Conservation (phyloP, 495 filamentous ascomycete species). For the Penicillium angulare region DNA sequence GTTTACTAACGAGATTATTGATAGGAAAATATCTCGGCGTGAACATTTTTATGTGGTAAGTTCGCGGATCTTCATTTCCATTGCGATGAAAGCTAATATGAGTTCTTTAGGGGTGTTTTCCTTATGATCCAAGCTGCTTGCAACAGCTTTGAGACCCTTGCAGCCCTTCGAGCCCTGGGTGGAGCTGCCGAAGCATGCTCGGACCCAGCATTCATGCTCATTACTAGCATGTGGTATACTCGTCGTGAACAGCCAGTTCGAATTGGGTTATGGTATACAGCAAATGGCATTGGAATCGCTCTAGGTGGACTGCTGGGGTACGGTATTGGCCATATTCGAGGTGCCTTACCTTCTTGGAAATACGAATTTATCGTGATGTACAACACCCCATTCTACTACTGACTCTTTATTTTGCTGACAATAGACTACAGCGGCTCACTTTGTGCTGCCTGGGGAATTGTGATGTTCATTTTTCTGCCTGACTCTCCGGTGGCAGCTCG, state of each 20-base stretch:
- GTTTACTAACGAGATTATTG: slow-evolving; percentile 1
- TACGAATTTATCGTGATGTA: slow-evolving; percentile 55
- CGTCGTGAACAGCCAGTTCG: slow-evolving; percentile 55
- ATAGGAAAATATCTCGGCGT: slow-evolving; percentile 53
- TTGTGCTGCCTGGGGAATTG: slow-evolving; percentile 34
- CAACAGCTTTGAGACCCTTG: slow-evolving; percentile 35
- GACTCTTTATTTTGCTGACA: slow-evolving; percentile 26
- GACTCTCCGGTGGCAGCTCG: slow-evolving; percentile 47
- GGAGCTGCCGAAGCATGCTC: slow-evolving; percentile 36
- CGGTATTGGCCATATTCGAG: slow-evolving; percentile 55
- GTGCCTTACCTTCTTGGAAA: slow-evolving; percentile 56
- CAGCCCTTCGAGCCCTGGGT: slow-evolving; percentile 38
- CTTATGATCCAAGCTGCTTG: slow-evolving; percentile 39
- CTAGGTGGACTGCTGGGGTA: slow-evolving; percentile 59
- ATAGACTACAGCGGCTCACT: slow-evolving; percentile 43
- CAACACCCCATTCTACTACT: neutral
- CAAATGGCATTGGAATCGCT: slow-evolving; percentile 58
- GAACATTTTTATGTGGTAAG: slow-evolving; percentile 59
- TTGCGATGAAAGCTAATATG: too few species aligned
- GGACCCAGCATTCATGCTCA: slow-evolving; percentile 40
- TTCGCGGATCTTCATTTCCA: neutral
- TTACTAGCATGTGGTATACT: slow-evolving; percentile 42
- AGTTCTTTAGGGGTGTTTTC: slow-evolving; percentile 28
- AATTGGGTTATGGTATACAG: slow-evolving; percentile 62
- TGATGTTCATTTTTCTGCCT: slow-evolving; percentile 45